phyloP scores from a whole-genome alignment of 2,329 filamentous ascomycete genomes.

The Pestalotiopsis fici region DNA sequence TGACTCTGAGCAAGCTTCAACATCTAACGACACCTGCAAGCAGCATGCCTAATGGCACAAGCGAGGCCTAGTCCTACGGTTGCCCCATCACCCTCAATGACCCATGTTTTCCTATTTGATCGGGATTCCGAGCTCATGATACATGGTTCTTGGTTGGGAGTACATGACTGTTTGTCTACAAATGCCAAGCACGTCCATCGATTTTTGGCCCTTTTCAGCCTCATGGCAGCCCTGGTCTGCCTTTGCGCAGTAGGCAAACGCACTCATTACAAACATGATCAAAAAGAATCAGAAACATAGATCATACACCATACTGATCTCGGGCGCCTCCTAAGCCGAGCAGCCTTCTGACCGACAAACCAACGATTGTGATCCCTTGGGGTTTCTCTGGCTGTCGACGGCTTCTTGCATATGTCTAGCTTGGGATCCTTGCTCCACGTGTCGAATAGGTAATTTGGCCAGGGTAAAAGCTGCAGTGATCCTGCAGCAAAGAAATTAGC shows the following conservation, averaged over 20 bases:
- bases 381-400: background rate
- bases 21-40: slow-evolving; percentile 27
- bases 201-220: background rate
- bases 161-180: background rate
- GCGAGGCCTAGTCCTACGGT: background rate
- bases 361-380: background rate
- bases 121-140: background rate
- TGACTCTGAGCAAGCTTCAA: slow-evolving; percentile 60
- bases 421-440: slow-evolving; percentile 2
- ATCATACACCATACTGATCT: background rate
- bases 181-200: background rate
- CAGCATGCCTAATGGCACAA: slow-evolving; percentile 17
- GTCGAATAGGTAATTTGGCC: background rate
- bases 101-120: background rate
- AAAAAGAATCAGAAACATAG: background rate
- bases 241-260: background rate
- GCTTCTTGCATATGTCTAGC: background rate
- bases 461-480: slow-evolving; percentile 3
- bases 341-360: background rate
- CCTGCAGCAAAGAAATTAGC: background rate
- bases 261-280: background rate
- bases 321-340: background rate
- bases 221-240: background rate
- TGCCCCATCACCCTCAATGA: background rate
- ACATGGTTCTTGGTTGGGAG: background rate